Conservation (phyloP, 352 stramenopile genomes). For the Globisporangium apiculatum region DNA sequence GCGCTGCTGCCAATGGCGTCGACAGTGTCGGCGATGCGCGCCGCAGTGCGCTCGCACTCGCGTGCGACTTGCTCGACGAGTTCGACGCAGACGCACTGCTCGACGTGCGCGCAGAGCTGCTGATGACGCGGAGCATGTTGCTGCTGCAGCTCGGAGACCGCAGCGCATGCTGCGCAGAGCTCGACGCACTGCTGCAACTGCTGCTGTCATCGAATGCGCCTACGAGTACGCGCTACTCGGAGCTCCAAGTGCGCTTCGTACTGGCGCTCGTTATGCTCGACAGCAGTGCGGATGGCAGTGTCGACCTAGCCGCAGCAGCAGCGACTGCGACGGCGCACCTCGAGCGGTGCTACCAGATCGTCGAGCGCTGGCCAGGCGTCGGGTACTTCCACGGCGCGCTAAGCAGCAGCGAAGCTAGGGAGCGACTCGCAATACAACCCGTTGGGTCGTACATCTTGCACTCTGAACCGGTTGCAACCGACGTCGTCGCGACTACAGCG, state of each 20-base stretch:
- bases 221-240: slow-evolving; percentile 11
- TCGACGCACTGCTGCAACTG: slow-evolving; percentile 18
- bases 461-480: background rate
- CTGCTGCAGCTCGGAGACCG: slow-evolving; percentile 21
- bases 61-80: background rate
- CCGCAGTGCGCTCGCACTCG: background rate
- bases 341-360: slow-evolving; percentile 30
- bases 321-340: slow-evolving; percentile 11
- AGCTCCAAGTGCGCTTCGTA: slow-evolving; percentile 33
- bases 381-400: slow-evolving; percentile 47
- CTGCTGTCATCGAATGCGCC: background rate
- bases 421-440: slow-evolving; percentile 16
- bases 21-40: slow-evolving; percentile 16
- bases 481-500: background rate
- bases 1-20: background rate
- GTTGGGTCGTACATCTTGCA: slow-evolving; percentile 46
- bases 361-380: slow-evolving; percentile 48
- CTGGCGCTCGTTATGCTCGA: slow-evolving; percentile 2
- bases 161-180: slow-evolving; percentile 10
- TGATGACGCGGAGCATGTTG: slow-evolving; percentile 40
- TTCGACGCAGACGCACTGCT: background rate
- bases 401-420: slow-evolving; percentile 19
- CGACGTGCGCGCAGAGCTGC: slow-evolving; percentile 17
- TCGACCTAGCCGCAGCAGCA: too few species aligned
- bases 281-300: background rate